Percentiles rank a stretch among this genome's conserved stretches.
phyloP scores from a whole-genome alignment of 148 eudicot species.

The Dianthus caryophyllus region DNA sequence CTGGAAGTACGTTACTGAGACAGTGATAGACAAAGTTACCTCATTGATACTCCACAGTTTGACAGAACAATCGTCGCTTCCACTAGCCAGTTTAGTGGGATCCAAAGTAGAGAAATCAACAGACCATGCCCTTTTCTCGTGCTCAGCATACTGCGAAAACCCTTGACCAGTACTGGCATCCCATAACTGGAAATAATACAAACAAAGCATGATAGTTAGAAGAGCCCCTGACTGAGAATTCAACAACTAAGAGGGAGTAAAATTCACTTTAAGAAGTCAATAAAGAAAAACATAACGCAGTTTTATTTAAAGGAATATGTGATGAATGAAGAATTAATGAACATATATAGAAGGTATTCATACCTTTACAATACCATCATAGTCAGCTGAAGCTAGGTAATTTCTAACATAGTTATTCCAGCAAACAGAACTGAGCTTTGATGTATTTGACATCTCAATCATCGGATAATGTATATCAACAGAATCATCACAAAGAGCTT shows the following conservation, averaged over 20 bases:
- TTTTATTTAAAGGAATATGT: not conserved
- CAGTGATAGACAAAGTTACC: conserved; percentile 33
- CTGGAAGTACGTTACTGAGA: not conserved
- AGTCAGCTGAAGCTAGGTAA: conserved; percentile 86
- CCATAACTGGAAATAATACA: conserved; percentile 63
- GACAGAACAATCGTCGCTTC: conserved; percentile 80
- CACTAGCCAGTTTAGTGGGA: conserved; percentile 81
- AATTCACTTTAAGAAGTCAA: not conserved
- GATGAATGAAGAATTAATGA: not conserved
- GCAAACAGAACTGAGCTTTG: conserved; percentile 72
- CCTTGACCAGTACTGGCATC: conserved; percentile 79
- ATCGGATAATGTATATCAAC: conserved; percentile 86
- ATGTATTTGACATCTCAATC: conserved; percentile 66
- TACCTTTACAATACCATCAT: conserved; percentile 91
- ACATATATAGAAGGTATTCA: conserved; percentile 7
- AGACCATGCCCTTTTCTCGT: conserved; percentile 84
- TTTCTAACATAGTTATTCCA: conserved; percentile 84
- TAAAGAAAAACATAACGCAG: not conserved
- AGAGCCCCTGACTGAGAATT: not conserved
- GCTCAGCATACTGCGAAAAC: conserved; percentile 53
- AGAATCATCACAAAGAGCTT: conserved; percentile 48
- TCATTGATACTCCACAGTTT: conserved; percentile 84
- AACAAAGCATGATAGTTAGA: not conserved
- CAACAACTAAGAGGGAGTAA: too few relatives aligned
- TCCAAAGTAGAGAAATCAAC: conserved; percentile 81